A percentile compares a stretch with the other conserved stretches of the same genome.
phyloP scores from a whole-genome alignment of 2,329 filamentous ascomycete genomes.

The Nemania diffusa region DNA sequence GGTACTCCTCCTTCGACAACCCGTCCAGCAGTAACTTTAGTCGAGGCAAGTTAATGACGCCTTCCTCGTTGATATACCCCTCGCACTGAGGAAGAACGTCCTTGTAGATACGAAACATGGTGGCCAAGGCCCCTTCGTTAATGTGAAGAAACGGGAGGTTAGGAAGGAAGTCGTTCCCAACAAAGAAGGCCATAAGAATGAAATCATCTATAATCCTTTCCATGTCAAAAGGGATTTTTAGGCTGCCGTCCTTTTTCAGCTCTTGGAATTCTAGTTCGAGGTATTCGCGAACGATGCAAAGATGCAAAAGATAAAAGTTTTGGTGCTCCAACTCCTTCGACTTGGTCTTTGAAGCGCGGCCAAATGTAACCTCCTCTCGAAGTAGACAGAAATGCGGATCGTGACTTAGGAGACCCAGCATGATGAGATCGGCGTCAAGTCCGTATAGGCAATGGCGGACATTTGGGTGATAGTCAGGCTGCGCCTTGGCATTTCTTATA shows the following conservation, averaged over 20 bases:
- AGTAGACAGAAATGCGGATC: conserved; percentile 98
- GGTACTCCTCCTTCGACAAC: conserved; percentile 86
- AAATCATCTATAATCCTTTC: conserved; percentile 99
- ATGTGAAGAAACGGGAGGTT: conserved; percentile 97
- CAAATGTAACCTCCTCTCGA: conserved; percentile 97
- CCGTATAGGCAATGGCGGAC: conserved; percentile 97
- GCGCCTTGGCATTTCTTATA: conserved; percentile 95
- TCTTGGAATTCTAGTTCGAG: conserved; percentile 97
- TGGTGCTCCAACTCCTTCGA: conserved; percentile 98
- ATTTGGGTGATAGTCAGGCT: conserved; percentile 91
- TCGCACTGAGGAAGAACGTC: conserved; percentile 84
- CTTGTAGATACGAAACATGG: conserved; percentile 99
- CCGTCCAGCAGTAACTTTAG: conserved; percentile 82
- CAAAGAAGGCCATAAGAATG: conserved; percentile 99
- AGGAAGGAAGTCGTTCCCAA: conserved; percentile 98
- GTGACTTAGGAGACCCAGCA: conserved; percentile 96
- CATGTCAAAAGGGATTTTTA: conserved; percentile 87
- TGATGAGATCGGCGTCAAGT: conserved; percentile 96
- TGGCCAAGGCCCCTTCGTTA: conserved; percentile 94
- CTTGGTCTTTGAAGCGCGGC: conserved; percentile 85
- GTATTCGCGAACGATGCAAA: conserved; percentile 97
- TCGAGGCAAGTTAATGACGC: conserved; percentile 87
- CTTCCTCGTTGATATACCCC: conserved; percentile 96
- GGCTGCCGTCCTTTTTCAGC: conserved; percentile 75
- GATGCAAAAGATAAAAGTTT: conserved; percentile 96